These are phyloP conservation scores for Filosporella fistucella DNA, from an alignment of 495 filamentous ascomycete genomes.

Conservation along the genomic window DNA sequence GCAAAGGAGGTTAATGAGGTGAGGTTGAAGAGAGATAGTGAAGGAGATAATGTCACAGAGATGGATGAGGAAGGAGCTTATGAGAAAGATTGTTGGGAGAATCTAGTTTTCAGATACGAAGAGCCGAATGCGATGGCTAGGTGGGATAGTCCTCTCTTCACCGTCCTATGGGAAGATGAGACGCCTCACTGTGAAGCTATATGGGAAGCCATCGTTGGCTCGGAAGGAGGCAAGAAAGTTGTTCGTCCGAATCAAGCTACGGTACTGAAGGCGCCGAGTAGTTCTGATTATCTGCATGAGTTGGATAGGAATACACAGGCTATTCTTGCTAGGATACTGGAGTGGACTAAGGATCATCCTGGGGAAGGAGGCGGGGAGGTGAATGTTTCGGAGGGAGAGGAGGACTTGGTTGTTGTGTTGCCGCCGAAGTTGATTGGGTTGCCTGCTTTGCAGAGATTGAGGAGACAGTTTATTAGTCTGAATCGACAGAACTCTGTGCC, in stretches of 20 bases:
- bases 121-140: constrained; percentile 92
- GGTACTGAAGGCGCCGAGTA: constrained; percentile 55
- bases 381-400: constrained; percentile 22
- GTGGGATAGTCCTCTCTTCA: constrained; percentile 95
- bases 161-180: constrained; percentile 74
- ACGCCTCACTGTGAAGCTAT: constrained; percentile 60
- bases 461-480: constrained; percentile 80
- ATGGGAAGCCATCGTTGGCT: constrained; percentile 73
- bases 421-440: constrained; percentile 59
- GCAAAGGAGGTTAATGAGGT: constrained; percentile 58
- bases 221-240: constrained; percentile 38
- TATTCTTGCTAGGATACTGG: constrained; percentile 68
- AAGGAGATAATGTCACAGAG: constrained; percentile 21
- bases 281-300: constrained; percentile 76
- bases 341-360: constrained; percentile 63
- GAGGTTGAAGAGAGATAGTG: constrained; percentile 24
- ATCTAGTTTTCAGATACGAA: constrained; percentile 92
- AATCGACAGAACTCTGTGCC: constrained; percentile 56
- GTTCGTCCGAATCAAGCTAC: constrained; percentile 80
- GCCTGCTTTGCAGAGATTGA: constrained; percentile 75
- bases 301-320: constrained; percentile 83
- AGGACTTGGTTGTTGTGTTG: constrained; percentile 45
- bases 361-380: constrained; percentile 45
- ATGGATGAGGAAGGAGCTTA: constrained; percentile 58
- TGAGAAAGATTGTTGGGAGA: constrained; percentile 70